Evolutionary conservation across 2,329 filamentous ascomycete genomes (phyloP), one percentile per base, ranked within the genome.

Genomic region (Domatiomyces globalis): DNA sequence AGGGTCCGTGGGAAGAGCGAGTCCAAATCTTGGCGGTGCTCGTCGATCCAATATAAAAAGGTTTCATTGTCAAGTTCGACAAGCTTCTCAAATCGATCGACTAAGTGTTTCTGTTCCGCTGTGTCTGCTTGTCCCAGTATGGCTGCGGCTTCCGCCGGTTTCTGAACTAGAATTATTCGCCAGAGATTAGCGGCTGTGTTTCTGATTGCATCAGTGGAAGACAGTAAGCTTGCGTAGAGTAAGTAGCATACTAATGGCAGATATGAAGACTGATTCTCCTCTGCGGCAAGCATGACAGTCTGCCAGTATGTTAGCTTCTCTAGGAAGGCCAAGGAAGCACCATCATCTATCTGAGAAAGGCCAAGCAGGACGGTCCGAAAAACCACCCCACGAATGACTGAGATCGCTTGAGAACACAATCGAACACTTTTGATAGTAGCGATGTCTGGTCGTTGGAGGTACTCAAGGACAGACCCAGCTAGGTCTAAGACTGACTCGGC

Each of bases 261-360:
- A 62, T 86, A 85, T 8, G 87, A 82, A n/a, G 85, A 80, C 45
- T 95, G 87, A 5, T 78, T 74, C 2, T 85, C 84, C 15, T 92
- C 80, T 3, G 83, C 80, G 1, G 82, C 83, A 15, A 98, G 72
- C 15, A 98, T 80, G 17, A 95, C 85, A 18, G 87, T 88, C 65
- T 96, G 92, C 92, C 92, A 98, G 66, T 95, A 96, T 0, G 87
- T 80, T 61, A 98, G 79, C 63, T 88, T 90, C 54, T 86, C 78
- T 66, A 98, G 78, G 52, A 94, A 87, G 0, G 76, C 71, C 22
- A 84, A 75, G 0, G 81, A 80, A 46, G 87, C 81, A 5, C 69
- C 68, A 33, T 84, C 82, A 48, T 94, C 85, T 49, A 89, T 76
- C 60, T 95, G 87, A 0, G 89, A 94, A 4, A 98, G 74, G 54